Conservation (phyloP, 2,329 filamentous ascomycete species). For the Cyphellophora attinorum region DNA sequence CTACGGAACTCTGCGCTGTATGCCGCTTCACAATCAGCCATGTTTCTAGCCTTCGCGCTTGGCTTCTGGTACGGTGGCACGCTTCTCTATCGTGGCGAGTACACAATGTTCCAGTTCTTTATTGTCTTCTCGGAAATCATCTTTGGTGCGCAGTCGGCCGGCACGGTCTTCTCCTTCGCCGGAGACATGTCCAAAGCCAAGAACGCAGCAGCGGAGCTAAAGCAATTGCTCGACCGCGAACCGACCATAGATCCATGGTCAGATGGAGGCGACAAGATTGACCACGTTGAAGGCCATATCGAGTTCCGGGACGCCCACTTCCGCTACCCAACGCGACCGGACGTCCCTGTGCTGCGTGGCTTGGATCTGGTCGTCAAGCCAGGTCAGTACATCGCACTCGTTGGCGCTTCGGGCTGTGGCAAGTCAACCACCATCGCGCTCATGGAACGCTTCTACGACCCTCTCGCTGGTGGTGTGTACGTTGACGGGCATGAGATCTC, state of each 20-base stretch:
- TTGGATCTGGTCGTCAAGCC: conserved; percentile 49
- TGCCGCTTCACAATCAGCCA: conserved; percentile 71
- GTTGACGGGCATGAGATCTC: conserved; percentile 78
- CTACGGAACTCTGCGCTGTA: conserved; percentile 70
- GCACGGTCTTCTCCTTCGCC: conserved; percentile 78
- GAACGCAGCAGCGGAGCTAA: conserved; percentile 69
- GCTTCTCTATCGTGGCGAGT: conserved; percentile 61
- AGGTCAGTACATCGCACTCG: conserved; percentile 56
- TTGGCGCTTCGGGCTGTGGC: conserved; percentile 88
- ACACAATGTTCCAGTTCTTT: conserved; percentile 80
- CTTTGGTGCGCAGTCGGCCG: conserved; percentile 86
- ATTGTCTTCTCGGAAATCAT: conserved; percentile 80
- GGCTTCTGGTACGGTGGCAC: conserved; percentile 89
- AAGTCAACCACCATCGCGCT: conserved; percentile 91
- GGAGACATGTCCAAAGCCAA: conserved; percentile 92
- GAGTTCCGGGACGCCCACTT: conserved; percentile 93
- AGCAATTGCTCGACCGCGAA: conserved; percentile 71
- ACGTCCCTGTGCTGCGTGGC: conserved; percentile 84
- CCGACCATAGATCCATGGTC: conserved; percentile 80
- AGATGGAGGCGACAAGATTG: conserved; percentile 52
- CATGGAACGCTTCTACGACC: conserved; percentile 90
- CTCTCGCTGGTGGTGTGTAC: conserved; percentile 66
- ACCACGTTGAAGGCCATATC: conserved; percentile 62
- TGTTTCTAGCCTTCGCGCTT: conserved; percentile 75
- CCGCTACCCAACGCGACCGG: conserved; percentile 81